Conservation (phyloP, 148 eudicot genomes). For the Vaccinium vitisidaea region DNA sequence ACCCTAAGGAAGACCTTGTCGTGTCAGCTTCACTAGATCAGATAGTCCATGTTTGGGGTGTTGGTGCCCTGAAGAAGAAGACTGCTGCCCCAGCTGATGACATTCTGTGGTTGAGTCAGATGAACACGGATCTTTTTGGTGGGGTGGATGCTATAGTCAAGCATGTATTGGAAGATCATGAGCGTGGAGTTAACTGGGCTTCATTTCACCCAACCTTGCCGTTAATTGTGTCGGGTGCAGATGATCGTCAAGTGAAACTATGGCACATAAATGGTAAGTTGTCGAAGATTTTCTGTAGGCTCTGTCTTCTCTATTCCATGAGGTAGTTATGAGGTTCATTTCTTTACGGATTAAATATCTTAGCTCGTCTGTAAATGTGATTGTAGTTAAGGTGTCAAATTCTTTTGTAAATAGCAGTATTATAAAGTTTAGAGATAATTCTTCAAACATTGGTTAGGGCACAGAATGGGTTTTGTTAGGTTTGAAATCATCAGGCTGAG, state of each 20-base stretch:
- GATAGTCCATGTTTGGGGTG: conserved; percentile 95
- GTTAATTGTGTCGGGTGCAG: conserved; percentile 85
- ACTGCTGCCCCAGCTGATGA: conserved; percentile 88
- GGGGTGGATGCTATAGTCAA: conserved; percentile 92
- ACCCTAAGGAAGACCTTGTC: conserved; percentile 93
- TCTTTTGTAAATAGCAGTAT: neutral
- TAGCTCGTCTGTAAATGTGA: neutral
- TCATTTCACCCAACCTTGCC: conserved; percentile 89
- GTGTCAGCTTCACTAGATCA: conserved; percentile 96
- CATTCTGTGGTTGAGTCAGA: conserved; percentile 74
- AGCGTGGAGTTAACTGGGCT: conserved; percentile 98
- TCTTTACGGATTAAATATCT: neutral
- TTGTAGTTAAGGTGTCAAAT: no score
- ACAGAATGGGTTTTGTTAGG: neutral
- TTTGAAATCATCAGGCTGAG: neutral
- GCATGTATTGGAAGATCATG: conserved; percentile 97
- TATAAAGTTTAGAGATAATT: neutral
- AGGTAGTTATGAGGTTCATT: neutral
- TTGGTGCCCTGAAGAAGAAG: conserved; percentile 86
- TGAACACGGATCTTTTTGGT: conserved; percentile 88
- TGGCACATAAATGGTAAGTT: conserved; percentile 92
- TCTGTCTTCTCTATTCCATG: neutral
- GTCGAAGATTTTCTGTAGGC: conserved; percentile 7
- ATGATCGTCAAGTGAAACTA: conserved; percentile 91
- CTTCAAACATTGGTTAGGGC: neutral